A percentile compares a stretch with the other conserved stretches of the same genome.
Evolutionary conservation across 2,329 filamentous ascomycete species (phyloP).

Genomic region (Blastomyces gilchristii): DNA sequence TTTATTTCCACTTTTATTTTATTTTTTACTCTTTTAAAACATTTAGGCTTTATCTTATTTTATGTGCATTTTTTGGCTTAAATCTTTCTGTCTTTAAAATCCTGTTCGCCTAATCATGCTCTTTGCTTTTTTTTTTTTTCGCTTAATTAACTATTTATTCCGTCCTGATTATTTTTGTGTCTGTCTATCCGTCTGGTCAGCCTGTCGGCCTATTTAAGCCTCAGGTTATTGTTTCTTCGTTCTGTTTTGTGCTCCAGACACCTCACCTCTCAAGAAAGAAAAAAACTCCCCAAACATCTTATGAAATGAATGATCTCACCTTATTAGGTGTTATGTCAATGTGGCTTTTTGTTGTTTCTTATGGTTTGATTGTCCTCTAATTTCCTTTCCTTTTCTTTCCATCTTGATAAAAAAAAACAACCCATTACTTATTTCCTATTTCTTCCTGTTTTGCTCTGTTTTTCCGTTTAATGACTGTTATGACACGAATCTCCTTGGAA

Average conservation of each 20-base stretch:
- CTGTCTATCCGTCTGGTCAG: too few species aligned
- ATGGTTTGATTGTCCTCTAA: not conserved
- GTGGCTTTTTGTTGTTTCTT: not conserved
- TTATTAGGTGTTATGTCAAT: not conserved
- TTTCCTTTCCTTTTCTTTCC: not conserved
- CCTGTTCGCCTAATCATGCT: slow-evolving; percentile 1
- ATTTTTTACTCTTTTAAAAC: not conserved
- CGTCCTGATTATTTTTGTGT: not conserved
- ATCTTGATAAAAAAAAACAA: not conserved
- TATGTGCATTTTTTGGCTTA: not conserved
- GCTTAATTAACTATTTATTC: not conserved
- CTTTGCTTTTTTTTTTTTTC: not conserved
- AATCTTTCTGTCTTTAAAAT: not conserved
- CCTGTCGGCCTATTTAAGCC: not conserved
- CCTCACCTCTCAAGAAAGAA: not conserved
- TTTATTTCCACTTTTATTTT: not conserved
- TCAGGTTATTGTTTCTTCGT: not conserved
- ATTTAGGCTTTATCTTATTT: not conserved
- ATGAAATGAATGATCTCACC: not conserved
- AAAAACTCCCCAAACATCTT: not conserved
- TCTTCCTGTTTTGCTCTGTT: slow-evolving; percentile 3
- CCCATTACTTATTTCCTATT: not conserved
- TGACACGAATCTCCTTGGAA: slow-evolving; percentile 18
- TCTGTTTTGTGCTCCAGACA: not conserved
- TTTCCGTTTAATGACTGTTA: slow-evolving; percentile 16